Evolutionary conservation across 2,329 filamentous ascomycete genomes (phyloP), one percentile per base, ranked within the genome.

Genomic region (Cadophora sp.): DNA sequence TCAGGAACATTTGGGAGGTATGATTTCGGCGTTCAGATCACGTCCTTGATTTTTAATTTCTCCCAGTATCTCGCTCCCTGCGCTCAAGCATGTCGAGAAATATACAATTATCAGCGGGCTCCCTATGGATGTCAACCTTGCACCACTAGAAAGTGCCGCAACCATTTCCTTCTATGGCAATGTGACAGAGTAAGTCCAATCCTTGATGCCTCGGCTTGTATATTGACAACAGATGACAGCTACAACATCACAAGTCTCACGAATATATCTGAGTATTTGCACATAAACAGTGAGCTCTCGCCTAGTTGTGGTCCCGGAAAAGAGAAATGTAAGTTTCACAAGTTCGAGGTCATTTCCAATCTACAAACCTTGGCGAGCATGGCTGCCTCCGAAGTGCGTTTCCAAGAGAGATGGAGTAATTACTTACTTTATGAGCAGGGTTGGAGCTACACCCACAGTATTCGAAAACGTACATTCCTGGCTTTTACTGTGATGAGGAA

Each of bases 211-310:
- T 16, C 22, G 22, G 3, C 11, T 27, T 11, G 12, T 43, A 2
- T 37, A 46, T 9, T 60, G 40, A 60, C 6, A 8, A 16, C 22
- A 27, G 4, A 16, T 1, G 16, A 27, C 37, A 60, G 58, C 12
- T 60, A 60, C 26, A 60, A 60, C 26, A 24, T 60, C 37, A 60
- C 34, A 9, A 60, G 58, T 46, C 58, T 60, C 22, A 46, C 43
- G 14, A 46, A 14, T 19, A 34, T 60, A 26, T n/a, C 34, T 9
- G 16, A n/a, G 2, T 9, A 6, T 27, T 12, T 60, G 40, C 19
- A n/a, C 1, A 19, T 60, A 46, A 9, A 22, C 4, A 60, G 40
- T 37, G 37, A 43, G 22, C 34, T 26, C 24, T 11, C 22, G 12
- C 22, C 37, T 46, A 24, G 46, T 29, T 60, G 58, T 46, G 7